Evolutionary conservation across 1,139 yeast species (phyloP).

Genomic region (Debaryomyces psychrophilus): DNA sequence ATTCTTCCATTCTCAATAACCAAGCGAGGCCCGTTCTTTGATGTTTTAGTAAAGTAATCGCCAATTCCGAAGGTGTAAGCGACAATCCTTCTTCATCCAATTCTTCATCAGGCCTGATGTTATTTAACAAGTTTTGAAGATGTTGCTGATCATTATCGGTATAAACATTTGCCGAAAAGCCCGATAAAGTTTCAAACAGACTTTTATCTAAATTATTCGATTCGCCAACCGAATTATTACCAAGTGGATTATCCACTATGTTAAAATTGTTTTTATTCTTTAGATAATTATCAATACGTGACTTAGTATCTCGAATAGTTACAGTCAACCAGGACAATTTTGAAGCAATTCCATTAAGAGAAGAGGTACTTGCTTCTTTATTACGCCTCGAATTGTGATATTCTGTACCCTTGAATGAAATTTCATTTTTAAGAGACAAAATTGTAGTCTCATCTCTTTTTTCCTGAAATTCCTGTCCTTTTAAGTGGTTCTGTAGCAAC

Average conservation of each 20-base stretch:
- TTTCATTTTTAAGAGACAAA: conserved; percentile 1
- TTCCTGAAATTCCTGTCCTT: conserved; percentile 5
- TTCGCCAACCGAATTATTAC: neutral
- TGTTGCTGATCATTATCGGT: conserved; percentile 40
- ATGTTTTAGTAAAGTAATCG: conserved; percentile 72
- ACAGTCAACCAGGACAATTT: conserved; percentile 2
- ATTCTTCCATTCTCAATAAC: conserved; percentile 71
- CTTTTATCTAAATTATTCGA: neutral
- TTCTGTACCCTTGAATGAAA: conserved; percentile 3
- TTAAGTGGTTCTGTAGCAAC: conserved; percentile 4
- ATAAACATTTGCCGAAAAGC: conserved; percentile 24
- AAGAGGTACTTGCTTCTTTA: conserved; percentile 1
- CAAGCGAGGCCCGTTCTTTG: conserved; percentile 86
- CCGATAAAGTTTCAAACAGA: neutral
- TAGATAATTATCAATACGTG: neutral
- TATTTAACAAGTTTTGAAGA: conserved; percentile 58
- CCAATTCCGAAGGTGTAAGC: conserved; percentile 70
- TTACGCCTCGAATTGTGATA: conserved; percentile 6
- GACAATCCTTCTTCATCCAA: conserved; percentile 45
- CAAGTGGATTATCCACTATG: neutral
- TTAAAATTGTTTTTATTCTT: neutral
- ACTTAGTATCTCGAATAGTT: conserved; percentile 5
- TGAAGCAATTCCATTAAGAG: conserved; percentile 4
- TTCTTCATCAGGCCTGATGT: conserved; percentile 65
- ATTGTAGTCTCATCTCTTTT: conserved; percentile 1